Base-by-base conservation (phyloP, 163 green algal species). In the Prototheca wickerhamii region DNA sequence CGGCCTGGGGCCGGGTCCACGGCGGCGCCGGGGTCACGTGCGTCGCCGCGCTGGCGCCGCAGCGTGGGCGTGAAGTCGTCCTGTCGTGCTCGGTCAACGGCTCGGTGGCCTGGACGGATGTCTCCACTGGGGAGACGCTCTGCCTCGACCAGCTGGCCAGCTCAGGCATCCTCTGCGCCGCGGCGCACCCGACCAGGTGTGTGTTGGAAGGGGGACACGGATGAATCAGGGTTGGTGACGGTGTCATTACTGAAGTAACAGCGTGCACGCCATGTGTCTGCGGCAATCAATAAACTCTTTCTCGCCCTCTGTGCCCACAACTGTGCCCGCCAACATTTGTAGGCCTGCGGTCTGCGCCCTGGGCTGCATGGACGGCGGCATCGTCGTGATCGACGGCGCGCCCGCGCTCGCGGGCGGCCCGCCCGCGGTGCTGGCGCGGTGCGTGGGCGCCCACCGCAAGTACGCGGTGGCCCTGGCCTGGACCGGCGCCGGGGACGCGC, bases 281-380 rank as follows among this genome's bases (percentile, higher is more conserved):
- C n/a, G n/a, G n/a, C n/a, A n/a, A n/a, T n/a, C n/a, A n/a, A n/a
- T n/a, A n/a, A n/a, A n/a, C n/a, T n/a, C n/a, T n/a, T n/a, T n/a
- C n/a, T n/a, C n/a, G n/a, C n/a, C n/a, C n/a, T n/a, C n/a, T n/a
- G n/a, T n/a, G n/a, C n/a, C n/a, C n/a, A n/a, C n/a, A n/a, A n/a
- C n/a, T n/a, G n/a, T n/a, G n/a, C n/a, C n/a, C n/a, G n/a, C n/a
- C n/a, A n/a, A n/a, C n/a, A n/a, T n/a, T 21, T 28, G 10, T 25
- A 23, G 46, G n/a, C 21, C 29, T 2, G 46, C 44, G n/a, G 56
- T 60, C 5, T 20, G 78, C 37, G 34, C 73, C 10, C 64, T 51
- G 37, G 70, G 73, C 55, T 73, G 58, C 44, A 89, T 89, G 82
- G 82, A 87, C 60, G 82, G 82, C 52, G 63, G 54, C 28, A 61